A percentile compares a stretch with the other conserved stretches of the same genome.
These are phyloP conservation scores for Chlorella sorokiniana DNA, from an alignment of 139 green algal genomes.

Conservation along the genomic window DNA sequence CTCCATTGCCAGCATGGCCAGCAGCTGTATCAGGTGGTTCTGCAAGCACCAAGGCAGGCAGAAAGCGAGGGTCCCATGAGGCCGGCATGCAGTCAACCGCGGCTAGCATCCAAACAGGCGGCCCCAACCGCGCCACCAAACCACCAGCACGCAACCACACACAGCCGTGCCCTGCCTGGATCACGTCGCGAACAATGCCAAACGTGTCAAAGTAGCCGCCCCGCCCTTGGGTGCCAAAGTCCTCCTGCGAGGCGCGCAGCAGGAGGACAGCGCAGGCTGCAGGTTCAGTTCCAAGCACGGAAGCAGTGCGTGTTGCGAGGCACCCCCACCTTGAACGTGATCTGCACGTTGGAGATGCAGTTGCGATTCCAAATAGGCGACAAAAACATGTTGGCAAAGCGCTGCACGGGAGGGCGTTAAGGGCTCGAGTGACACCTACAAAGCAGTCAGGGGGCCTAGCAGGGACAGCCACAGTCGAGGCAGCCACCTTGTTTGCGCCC, in stretches of 20 bases:
- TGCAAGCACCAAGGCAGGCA: conserved; percentile 21
- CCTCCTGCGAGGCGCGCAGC: conserved; percentile 58
- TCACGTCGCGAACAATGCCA: conserved; percentile 98
- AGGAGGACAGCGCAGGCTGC: not conserved
- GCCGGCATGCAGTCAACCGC: not conserved
- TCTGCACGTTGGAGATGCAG: conserved; percentile 84
- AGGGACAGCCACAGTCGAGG: too few species aligned
- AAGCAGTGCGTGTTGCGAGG: not conserved
- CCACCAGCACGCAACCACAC: not conserved
- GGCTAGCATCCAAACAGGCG: not conserved
- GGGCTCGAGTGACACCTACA: too few species aligned
- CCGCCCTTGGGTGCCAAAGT: conserved; percentile 87
- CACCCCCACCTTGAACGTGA: conserved; percentile 82
- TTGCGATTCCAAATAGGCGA: conserved; percentile 81
- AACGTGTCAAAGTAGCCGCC: conserved; percentile 98
- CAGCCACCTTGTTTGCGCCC: too few species aligned
- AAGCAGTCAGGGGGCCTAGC: too few species aligned
- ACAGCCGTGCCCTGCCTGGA: conserved; percentile 55
- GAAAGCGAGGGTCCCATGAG: not conserved
- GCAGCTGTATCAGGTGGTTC: conserved; percentile 85
- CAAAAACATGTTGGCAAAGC: conserved; percentile 95
- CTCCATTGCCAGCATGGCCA: conserved; percentile 86
- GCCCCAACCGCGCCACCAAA: not conserved
- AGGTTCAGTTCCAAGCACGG: not conserved
- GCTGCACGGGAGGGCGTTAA: not conserved